Conservation (phyloP, 345 rosid genomes). For the Lagerstroemia speciosa region DNA sequence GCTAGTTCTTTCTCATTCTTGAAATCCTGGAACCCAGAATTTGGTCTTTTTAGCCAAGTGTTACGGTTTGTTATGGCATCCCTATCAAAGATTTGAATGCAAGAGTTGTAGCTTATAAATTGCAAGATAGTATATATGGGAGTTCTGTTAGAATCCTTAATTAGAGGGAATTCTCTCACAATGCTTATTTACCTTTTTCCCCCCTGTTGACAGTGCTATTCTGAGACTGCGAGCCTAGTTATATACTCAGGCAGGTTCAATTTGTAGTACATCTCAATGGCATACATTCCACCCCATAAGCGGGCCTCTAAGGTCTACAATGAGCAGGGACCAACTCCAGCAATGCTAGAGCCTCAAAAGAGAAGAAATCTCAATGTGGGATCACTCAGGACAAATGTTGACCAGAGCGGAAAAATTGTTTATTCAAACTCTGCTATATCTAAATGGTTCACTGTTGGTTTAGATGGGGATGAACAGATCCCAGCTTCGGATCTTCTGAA, state of each 20-base stretch:
- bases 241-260: not conserved
- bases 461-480: slow-evolving; percentile 7
- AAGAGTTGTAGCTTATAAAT: too few relatives aligned
- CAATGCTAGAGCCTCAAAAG: not conserved
- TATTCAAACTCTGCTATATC: slow-evolving; percentile 14
- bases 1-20: not conserved
- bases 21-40: not conserved
- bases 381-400: not conserved
- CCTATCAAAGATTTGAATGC: too few relatives aligned
- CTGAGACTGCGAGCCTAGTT: not conserved
- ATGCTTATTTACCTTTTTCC: not conserved
- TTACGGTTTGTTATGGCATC: not conserved
- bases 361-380: slow-evolving; percentile 4
- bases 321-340: slow-evolving; percentile 11
- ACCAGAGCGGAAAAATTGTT: slow-evolving; percentile 3
- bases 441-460: slow-evolving; percentile 18
- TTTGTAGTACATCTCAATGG: slow-evolving; percentile 2
- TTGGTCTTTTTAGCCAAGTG: not conserved
- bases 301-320: slow-evolving; percentile 9
- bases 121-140: not conserved
- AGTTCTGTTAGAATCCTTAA: not conserved
- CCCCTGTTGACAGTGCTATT: not conserved
- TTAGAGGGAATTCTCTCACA: not conserved
- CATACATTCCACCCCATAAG: slow-evolving; percentile 27
- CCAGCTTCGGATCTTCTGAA: slow-evolving; percentile 16